Evolutionary conservation across 345 rosid species (phyloP).

Genomic region (Arabis alpina): DNA sequence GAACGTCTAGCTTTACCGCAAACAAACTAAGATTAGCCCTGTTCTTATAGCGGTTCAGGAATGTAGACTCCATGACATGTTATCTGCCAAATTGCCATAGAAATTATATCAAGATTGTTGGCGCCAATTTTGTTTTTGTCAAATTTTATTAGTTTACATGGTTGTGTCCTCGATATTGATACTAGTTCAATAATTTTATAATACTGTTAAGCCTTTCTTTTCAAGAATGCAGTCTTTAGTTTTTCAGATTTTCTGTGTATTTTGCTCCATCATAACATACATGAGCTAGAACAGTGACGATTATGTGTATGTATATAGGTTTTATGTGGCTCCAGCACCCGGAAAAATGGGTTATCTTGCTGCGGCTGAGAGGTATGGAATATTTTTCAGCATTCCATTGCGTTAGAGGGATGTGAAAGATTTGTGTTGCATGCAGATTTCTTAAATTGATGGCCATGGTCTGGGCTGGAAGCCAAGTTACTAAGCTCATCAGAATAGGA

Average conservation of each 20-base stretch:
- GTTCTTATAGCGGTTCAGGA: no score
- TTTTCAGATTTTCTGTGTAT: not conserved
- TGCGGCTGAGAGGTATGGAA: constrained; percentile 71
- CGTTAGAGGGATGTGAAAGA: constrained; percentile 28
- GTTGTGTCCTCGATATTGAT: no score
- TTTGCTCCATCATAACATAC: constrained; percentile 22
- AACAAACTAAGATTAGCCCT: no score
- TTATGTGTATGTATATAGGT: constrained; percentile 48
- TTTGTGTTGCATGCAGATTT: constrained; percentile 58
- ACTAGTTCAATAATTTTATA: no score
- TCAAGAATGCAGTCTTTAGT: not conserved
- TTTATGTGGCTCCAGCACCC: constrained; percentile 84
- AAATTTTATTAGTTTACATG: no score
- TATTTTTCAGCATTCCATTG: constrained; percentile 18
- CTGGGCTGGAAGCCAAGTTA: constrained; percentile 98
- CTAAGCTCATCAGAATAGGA: constrained; percentile 82
- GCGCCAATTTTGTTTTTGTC: no score
- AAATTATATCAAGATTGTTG: no score
- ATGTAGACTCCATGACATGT: no score
- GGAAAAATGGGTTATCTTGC: constrained; percentile 81
- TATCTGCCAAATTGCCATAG: no score
- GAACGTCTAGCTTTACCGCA: no score
- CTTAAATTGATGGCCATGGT: constrained; percentile 95
- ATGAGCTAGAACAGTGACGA: constrained; percentile 15
- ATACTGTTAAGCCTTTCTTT: not conserved